phyloP scores from a whole-genome alignment of 2,329 filamentous ascomycete species.

The Aspergillus aculeatinus region DNA sequence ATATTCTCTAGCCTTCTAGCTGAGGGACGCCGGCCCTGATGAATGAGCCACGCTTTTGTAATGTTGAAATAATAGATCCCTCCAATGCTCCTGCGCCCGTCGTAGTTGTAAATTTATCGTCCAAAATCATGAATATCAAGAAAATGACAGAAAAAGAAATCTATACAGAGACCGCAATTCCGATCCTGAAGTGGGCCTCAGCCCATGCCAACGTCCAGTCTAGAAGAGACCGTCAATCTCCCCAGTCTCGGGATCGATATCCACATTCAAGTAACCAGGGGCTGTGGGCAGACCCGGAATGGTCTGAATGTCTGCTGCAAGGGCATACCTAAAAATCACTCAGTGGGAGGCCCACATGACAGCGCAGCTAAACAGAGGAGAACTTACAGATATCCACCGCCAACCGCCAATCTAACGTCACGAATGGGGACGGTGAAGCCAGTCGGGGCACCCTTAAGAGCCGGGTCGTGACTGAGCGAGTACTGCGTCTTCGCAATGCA shows the following conservation, averaged over 20 bases:
- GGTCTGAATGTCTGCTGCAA: conserved; percentile 96
- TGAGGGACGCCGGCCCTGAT: not conserved
- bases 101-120: not conserved
- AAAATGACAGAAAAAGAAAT: not conserved
- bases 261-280: conserved; percentile 92
- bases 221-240: conserved; percentile 91
- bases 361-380: not conserved
- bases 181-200: not conserved
- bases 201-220: conserved; percentile 1
- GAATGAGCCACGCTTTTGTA: conserved; percentile 9
- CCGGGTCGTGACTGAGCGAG: conserved; percentile 87
- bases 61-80: conserved; percentile 14
- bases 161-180: not conserved
- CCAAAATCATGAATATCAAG: not conserved
- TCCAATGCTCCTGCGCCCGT: not conserved
- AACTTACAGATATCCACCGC: conserved; percentile 82
- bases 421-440: conserved; percentile 94
- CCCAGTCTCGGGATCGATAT: conserved; percentile 76
- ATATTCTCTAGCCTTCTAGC: not conserved
- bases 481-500: conserved; percentile 99
- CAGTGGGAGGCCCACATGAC: conserved; percentile 36
- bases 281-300: conserved; percentile 94
- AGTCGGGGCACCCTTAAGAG: conserved; percentile 89
- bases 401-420: conserved; percentile 90
- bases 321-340: conserved; percentile 64